A percentile compares a stretch with the other conserved stretches of the same genome.
Evolutionary conservation across 805 yeast genomes (phyloP).

Genomic region (Jamesozyma rosinii): DNA sequence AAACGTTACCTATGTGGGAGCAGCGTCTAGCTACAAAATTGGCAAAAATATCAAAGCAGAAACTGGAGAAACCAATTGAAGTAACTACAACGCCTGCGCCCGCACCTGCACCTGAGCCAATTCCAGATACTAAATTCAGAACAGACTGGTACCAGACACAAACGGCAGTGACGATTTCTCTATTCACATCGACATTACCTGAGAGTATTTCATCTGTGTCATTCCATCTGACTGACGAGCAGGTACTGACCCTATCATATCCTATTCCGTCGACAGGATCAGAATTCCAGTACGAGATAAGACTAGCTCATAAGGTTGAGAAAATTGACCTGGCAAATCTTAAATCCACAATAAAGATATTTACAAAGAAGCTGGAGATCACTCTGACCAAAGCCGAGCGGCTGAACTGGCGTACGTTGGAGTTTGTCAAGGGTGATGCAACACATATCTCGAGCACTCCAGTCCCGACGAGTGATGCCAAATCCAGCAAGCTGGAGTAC

Average conservation of each 20-base stretch:
- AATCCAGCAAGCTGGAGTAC: slow-evolving; percentile 26
- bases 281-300: slow-evolving; percentile 50
- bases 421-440: slow-evolving; percentile 3
- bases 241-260: slow-evolving; percentile 24
- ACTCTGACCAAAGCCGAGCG: slow-evolving; percentile 38
- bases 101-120: neutral
- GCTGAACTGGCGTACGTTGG: slow-evolving; percentile 45
- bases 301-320: slow-evolving; percentile 45
- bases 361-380: slow-evolving; percentile 69
- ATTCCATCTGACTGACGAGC: slow-evolving; percentile 34
- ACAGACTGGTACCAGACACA: slow-evolving; percentile 70
- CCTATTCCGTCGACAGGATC: slow-evolving; percentile 30
- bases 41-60: slow-evolving; percentile 10
- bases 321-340: slow-evolving; percentile 18
- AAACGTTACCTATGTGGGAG: slow-evolving; percentile 42
- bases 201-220: slow-evolving; percentile 31
- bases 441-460: neutral
- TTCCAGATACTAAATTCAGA: slow-evolving; percentile 27
- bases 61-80: neutral
- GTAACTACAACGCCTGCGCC: neutral
- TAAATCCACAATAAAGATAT: slow-evolving; percentile 33
- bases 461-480: neutral
- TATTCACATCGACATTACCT: slow-evolving; percentile 62
- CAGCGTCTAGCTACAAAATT: slow-evolving; percentile 14
- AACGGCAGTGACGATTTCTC: slow-evolving; percentile 48